phyloP scores from a whole-genome alignment of 371 early-diverging fungal species.

The Smittium culicis region DNA sequence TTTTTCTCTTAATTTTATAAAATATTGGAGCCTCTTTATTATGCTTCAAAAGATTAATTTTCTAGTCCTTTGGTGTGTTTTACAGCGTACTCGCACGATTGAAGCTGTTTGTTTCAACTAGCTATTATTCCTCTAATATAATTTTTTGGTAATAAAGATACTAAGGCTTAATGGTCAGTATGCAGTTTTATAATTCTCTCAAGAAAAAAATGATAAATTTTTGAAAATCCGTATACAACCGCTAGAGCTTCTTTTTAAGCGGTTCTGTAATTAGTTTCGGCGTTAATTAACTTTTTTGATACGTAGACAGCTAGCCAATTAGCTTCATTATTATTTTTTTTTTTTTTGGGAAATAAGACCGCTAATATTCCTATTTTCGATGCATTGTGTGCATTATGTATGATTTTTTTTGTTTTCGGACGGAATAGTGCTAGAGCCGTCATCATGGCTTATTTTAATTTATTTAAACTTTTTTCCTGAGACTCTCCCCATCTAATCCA shows the following conservation, averaged over 20 bases:
- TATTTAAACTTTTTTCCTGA: neutral
- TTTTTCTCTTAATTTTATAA: no score
- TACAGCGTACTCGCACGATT: neutral
- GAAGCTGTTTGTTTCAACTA: neutral
- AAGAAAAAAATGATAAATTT: neutral
- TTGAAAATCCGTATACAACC: neutral
- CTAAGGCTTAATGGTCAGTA: neutral
- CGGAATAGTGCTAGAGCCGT: neutral
- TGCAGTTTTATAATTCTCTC: neutral
- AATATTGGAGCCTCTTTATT: neutral
- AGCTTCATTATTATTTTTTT: neutral
- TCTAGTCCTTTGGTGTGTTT: neutral
- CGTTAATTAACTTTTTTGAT: neutral
- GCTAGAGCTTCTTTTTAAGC: neutral
- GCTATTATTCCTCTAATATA: neutral
- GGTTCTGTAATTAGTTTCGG: neutral
- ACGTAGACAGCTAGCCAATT: neutral
- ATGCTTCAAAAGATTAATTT: neutral
- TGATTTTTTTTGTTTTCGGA: neutral
- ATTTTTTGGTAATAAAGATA: neutral
- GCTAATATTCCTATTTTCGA: neutral
- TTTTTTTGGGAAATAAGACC: neutral
- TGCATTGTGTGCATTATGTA: neutral
- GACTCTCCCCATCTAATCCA: neutral
- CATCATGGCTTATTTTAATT: neutral